Base-by-base conservation (phyloP, 371 early-diverging fungal genomes). In the Choanephora cucurbitarum region DNA sequence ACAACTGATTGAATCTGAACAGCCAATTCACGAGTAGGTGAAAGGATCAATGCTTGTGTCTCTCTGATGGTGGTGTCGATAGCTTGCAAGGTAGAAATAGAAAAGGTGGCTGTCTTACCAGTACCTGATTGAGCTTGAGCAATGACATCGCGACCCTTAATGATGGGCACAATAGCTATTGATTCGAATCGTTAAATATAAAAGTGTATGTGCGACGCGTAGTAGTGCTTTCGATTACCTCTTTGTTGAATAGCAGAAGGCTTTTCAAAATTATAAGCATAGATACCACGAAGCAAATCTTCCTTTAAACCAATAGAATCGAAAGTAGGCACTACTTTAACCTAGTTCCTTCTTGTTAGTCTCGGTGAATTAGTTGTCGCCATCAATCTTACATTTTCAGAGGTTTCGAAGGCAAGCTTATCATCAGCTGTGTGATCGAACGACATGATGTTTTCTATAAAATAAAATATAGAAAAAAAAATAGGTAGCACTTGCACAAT, bases 61-160 rank as follows among this genome's bases (percentile, higher is more conserved):
- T 92, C 89, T 47, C 89, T 81, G 18, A 88, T 50, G 14, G 81
- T 80, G 44, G 88, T 85, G 73, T 98, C 96, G 55, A 99, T 89
- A 44, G 83, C 79, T 73, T 99, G 99, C 41, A 99, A 85, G 52
- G 93, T 90, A 23, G 96, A 95, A 67, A 99, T 98, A 33, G 96
- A 93, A 82, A 99, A 99, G 11, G 99, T 99, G 31, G 99, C 99
- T 1, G 99, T 99, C 85, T 99, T 99, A 82, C 99, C 99, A 64
- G 99, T 99, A 77, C 99, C 99, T 54, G 99, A 98, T 82, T 99
- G 99, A 34, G 99, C 99, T 81, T 99, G 99, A 46, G 99, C 98
- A 70, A 98, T 97, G 50, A 99, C 97, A 81, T 99, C 98, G 58
- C 89, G 87, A 44, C 93, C 95, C 62, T 84, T 88, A 55, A 94